Conservation (phyloP, 1,284 basidiomycete genomes). For the Microbotryomycetes sp. region DNA sequence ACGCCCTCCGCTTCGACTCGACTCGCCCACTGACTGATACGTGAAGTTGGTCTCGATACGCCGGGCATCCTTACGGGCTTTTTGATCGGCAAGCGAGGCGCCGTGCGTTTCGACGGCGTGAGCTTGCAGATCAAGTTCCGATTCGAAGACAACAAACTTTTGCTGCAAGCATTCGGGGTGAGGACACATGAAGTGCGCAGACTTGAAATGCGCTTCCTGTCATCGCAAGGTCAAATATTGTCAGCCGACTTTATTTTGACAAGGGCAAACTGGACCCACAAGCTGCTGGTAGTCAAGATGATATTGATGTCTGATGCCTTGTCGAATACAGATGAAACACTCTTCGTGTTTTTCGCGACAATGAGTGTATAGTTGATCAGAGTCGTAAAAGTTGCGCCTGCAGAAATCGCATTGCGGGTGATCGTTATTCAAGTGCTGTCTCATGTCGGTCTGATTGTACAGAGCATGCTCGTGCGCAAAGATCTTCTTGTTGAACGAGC, state of each 20-base stretch:
- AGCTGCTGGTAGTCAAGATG: slow-evolving; percentile 47
- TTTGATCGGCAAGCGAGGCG: slow-evolving; percentile 54
- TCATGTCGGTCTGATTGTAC: slow-evolving; percentile 63
- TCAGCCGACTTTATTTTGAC: slow-evolving; percentile 37
- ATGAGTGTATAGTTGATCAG: slow-evolving; percentile 88
- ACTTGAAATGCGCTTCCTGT: slow-evolving; percentile 36
- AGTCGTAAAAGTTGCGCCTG: slow-evolving; percentile 72
- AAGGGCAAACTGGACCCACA: slow-evolving; percentile 13
- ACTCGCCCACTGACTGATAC: slow-evolving; percentile 53
- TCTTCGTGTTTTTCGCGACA: slow-evolving; percentile 93
- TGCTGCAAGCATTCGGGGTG: slow-evolving; percentile 67
- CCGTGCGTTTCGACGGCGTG: slow-evolving; percentile 85
- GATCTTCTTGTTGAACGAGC: slow-evolving; percentile 83
- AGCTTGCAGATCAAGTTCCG: slow-evolving; percentile 78
- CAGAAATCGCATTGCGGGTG: slow-evolving; percentile 91
- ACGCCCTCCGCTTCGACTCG: slow-evolving; percentile 22
- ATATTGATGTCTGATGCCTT: slow-evolving; percentile 76
- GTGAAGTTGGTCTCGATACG: slow-evolving; percentile 73
- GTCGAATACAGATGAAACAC: slow-evolving; percentile 81
- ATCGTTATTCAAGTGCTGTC: slow-evolving; percentile 52
- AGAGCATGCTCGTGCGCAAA: slow-evolving; percentile 92
- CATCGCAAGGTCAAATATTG: background rate
- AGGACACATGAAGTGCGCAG: slow-evolving; percentile 67
- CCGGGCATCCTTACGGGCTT: slow-evolving; percentile 68
- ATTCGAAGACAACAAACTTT: slow-evolving; percentile 92